These are phyloP conservation scores for Saksenaea oblongispora DNA, from an alignment of 371 early-diverging fungal species.

Conservation along the genomic window DNA sequence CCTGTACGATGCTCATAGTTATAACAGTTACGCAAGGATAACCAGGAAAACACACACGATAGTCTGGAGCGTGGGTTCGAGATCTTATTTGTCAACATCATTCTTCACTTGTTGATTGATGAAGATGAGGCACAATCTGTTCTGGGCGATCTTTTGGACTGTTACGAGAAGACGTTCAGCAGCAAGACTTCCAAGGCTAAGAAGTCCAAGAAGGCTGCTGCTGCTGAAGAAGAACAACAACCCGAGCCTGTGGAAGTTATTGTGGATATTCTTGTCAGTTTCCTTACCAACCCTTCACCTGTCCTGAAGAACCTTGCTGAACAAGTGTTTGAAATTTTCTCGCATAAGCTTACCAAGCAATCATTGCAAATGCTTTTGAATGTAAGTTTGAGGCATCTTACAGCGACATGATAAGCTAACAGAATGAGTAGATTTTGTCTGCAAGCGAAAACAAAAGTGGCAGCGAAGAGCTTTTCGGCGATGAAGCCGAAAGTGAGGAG, in stretches of 20 bases:
- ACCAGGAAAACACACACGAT: conserved; percentile 40
- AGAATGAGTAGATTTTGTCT: conserved; percentile 41
- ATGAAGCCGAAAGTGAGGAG: conserved; percentile 33
- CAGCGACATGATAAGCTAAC: background rate
- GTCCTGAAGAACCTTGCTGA: conserved; percentile 75
- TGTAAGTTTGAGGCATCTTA: conserved; percentile 36
- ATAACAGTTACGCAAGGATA: conserved; percentile 29
- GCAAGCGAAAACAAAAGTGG: conserved; percentile 55
- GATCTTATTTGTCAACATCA: conserved; percentile 66
- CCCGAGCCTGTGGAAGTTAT: conserved; percentile 87
- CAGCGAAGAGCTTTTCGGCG: conserved; percentile 58
- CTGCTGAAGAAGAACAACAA: conserved; percentile 54
- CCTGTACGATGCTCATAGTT: conserved; percentile 7
- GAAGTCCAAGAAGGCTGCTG: conserved; percentile 25
- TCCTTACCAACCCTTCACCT: conserved; percentile 84
- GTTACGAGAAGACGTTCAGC: conserved; percentile 67
- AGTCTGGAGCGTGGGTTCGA: conserved; percentile 69
- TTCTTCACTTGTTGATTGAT: conserved; percentile 67
- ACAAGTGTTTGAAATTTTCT: conserved; percentile 84
- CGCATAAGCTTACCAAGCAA: conserved; percentile 70
- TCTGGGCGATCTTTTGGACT: conserved; percentile 71
- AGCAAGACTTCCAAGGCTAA: conserved; percentile 39
- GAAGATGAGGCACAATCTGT: conserved; percentile 65
- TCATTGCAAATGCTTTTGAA: conserved; percentile 77
- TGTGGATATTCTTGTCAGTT: conserved; percentile 86